Evolutionary conservation across 495 filamentous ascomycete genomes (phyloP).

Genomic region (Apodospora peruviana): DNA sequence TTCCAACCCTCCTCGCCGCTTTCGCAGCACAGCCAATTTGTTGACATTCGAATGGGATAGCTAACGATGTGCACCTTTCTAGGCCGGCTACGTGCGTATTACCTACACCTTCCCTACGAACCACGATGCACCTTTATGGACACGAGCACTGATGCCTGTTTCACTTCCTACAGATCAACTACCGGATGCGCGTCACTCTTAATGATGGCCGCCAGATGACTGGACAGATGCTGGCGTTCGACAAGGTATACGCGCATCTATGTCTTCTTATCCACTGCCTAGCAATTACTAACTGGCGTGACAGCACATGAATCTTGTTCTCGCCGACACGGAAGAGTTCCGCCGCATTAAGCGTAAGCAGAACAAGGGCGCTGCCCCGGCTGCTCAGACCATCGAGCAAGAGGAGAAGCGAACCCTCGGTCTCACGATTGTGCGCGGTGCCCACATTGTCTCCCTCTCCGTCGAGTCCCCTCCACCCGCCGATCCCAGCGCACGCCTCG

Average conservation of each 20-base stretch:
- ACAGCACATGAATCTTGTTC: slow-evolving; percentile 98
- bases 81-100: slow-evolving; percentile 95
- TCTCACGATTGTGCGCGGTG: slow-evolving; percentile 89
- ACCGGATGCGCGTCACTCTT: slow-evolving; percentile 94
- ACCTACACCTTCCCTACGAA: not conserved
- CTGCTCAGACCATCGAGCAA: slow-evolving; percentile 64
- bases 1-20: slow-evolving; percentile 6
- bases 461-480: slow-evolving; percentile 96
- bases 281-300: slow-evolving; percentile 17
- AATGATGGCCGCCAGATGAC: slow-evolving; percentile 95
- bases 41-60: slow-evolving; percentile 57
- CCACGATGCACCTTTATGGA: not conserved
- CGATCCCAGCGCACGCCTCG: slow-evolving; percentile 86
- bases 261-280: not conserved
- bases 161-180: slow-evolving; percentile 72
- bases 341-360: slow-evolving; percentile 89
- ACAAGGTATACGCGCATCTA: slow-evolving; percentile 61
- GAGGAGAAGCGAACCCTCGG: slow-evolving; percentile 97
- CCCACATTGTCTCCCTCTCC: slow-evolving; percentile 87
- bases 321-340: slow-evolving; percentile 98
- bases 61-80: slow-evolving; percentile 57
- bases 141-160: slow-evolving; percentile 4
- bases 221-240: slow-evolving; percentile 94
- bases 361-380: slow-evolving; percentile 65
- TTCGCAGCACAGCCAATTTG: slow-evolving; percentile 33